Base-by-base conservation (phyloP, 805 yeast genomes). In the Wickerhamomyces subpelliculosus region DNA sequence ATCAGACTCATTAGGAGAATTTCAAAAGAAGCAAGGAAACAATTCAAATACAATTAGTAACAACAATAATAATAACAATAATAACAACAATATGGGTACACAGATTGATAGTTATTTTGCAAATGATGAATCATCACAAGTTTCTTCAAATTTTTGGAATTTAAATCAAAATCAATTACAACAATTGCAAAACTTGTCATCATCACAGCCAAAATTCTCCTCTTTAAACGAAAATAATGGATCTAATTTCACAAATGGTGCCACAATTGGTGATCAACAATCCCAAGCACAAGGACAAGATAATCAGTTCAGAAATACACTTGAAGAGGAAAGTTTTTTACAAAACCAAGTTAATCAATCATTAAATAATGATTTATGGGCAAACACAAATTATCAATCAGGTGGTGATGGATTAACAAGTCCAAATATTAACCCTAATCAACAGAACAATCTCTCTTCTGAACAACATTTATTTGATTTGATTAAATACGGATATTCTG, bases 1-100 rank as follows among this genome's bases (percentile, higher is more conserved):
- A 4, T 29, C 40, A 18, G 36, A 30, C 11, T 37, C 41, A n/a
- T 21, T 34, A 12, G 17, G 25, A 14, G 34, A 19, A 8, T 24
- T 30, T 12, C 18, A 29, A 19, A n/a, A n/a, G n/a, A n/a, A n/a
- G n/a, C n/a, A n/a, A n/a, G n/a, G n/a, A n/a, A n/a, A n/a, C n/a
- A n/a, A n/a, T n/a, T n/a, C n/a, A n/a, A n/a, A n/a, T n/a, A n/a
- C n/a, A n/a, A n/a, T n/a, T n/a, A n/a, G n/a, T n/a, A n/a, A n/a
- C n/a, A n/a, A n/a, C n/a, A n/a, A n/a, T n/a, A n/a, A n/a, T n/a
- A n/a, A n/a, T n/a, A n/a, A n/a, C n/a, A n/a, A n/a, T 16, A 27
- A 16, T 11, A 27, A 27, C 11, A 8, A 5, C 29, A 27, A 27
- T 27, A 27, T 27, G 29, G 29, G 21, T 14, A 29, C 32, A 5